Percentiles rank a stretch among this genome's conserved stretches.
Evolutionary conservation across 768 basidiomycete species (phyloP).

Genomic region (Russula sp.): DNA sequence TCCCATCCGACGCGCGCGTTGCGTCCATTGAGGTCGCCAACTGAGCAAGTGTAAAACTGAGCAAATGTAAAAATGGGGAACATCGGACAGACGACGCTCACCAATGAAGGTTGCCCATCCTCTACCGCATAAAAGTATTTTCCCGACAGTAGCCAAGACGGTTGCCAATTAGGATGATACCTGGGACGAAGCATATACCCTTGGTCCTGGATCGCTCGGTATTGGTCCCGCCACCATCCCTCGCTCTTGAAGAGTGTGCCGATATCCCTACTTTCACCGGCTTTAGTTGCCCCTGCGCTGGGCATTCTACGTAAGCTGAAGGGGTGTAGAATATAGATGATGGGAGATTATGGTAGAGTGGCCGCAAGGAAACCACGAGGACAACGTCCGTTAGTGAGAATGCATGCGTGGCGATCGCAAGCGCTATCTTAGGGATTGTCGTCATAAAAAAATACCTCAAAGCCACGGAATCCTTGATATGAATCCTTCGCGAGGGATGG

Average conservation of each 20-base stretch:
- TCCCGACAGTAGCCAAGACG: conserved; percentile 3
- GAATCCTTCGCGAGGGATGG: too few relatives aligned
- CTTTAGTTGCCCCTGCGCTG: too few relatives aligned
- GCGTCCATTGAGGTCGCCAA: conserved; percentile 24
- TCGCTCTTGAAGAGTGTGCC: conserved; percentile 19
- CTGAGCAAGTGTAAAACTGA: conserved; percentile 8
- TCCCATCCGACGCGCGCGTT: conserved; percentile 17
- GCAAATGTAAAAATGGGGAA: not conserved
- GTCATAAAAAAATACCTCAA: too few relatives aligned
- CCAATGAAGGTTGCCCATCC: conserved; percentile 12
- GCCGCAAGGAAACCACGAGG: not conserved
- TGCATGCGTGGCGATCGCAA: not conserved
- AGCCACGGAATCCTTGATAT: too few relatives aligned
- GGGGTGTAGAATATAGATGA: not conserved
- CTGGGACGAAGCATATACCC: conserved; percentile 18
- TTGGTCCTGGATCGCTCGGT: conserved; percentile 10
- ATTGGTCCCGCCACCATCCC: conserved; percentile 15
- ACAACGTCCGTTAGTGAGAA: not conserved
- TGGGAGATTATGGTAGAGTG: not conserved
- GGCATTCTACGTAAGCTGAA: too few relatives aligned
- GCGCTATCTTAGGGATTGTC: not conserved
- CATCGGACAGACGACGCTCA: not conserved
- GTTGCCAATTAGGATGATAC: conserved; percentile 12
- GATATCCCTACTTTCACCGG: too few relatives aligned
- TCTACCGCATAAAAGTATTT: conserved; percentile 5